Base-by-base conservation (phyloP, 345 rosid species). In the Aurinia saxatilis region DNA sequence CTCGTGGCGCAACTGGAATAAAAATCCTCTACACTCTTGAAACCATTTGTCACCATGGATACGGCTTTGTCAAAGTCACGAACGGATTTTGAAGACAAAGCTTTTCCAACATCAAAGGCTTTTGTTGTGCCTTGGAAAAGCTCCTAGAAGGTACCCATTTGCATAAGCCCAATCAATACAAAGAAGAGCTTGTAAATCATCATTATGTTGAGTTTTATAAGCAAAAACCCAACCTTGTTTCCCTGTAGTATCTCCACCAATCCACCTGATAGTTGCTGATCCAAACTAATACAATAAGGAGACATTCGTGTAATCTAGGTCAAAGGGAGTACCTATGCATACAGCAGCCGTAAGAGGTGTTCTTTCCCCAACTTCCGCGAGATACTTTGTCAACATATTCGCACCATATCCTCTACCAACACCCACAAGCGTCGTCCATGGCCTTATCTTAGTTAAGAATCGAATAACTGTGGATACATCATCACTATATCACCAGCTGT, bases 401-500 rank as follows among this genome's bases (percentile, higher is more conserved):
- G 95, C 95, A 63, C 96, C 98, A 15, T 82, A 89, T 66, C 91
- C 96, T 80, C 91, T 75, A 18, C 96, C 98, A 68, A 92, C 82
- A 44, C 83, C 85, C 86, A 82, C 78, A 61, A 92, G 60, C 15
- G 95, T 81, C 25, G 92, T 85, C 95, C 95, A 82, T n/a, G 95
- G 95, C 79, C 96, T 87, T 45, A 83, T 80, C 79, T 85, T 87
- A 60, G 50, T 80, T 70, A 92, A 73, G 72, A 79, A 92, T 51
- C 74, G 84, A 76, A 87, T 44, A 68, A 89, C 86, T 73, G 84
- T 74, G 73, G 75, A 80, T 81, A 92, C 51, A 82, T 92, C 98
- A 79, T 89, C 96, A 66, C 98, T 87, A n/a, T n/a, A 72, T 92
- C 98, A 77, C 84, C 96, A 67, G 96, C 98, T 68, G 98, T 79